Evolutionary conservation across 768 basidiomycete species (phyloP).

Genomic region (Leccinum disarticulatum): DNA sequence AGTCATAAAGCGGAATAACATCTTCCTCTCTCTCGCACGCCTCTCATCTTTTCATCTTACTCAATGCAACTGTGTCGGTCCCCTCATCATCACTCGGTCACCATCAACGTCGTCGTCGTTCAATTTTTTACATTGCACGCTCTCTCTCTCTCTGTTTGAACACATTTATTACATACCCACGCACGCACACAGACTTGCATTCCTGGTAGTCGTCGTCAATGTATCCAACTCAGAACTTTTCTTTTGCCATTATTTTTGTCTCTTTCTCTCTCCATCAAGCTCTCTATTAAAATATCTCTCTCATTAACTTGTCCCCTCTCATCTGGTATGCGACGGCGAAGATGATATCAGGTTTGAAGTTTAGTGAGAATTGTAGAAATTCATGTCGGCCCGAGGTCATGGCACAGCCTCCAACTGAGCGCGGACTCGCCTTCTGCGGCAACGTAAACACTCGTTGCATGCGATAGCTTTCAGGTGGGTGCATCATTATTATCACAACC

Average conservation of each 20-base stretch:
- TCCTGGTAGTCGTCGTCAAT: background rate
- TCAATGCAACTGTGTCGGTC: background rate
- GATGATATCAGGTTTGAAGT: background rate
- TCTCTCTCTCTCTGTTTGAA: background rate
- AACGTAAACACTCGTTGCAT: too few relatives aligned
- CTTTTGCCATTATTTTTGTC: background rate
- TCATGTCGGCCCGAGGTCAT: too few relatives aligned
- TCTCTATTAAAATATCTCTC: background rate
- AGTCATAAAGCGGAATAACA: conserved; percentile 52
- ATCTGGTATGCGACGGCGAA: background rate
- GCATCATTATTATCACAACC: too few relatives aligned
- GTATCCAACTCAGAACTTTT: background rate
- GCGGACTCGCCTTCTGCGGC: too few relatives aligned
- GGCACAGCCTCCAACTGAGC: too few relatives aligned
- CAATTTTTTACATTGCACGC: background rate
- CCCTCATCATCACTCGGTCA: background rate
- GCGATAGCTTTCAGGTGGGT: too few relatives aligned
- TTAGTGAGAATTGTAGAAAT: too few relatives aligned
- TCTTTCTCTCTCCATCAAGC: background rate
- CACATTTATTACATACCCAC: background rate
- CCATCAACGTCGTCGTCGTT: background rate
- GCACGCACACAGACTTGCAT: background rate
- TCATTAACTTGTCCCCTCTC: background rate
- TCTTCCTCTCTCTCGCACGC: background rate
- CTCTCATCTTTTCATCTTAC: background rate